Evolutionary conservation across 306 rosid species (phyloP).

Genomic region (Biancaea sappan): DNA sequence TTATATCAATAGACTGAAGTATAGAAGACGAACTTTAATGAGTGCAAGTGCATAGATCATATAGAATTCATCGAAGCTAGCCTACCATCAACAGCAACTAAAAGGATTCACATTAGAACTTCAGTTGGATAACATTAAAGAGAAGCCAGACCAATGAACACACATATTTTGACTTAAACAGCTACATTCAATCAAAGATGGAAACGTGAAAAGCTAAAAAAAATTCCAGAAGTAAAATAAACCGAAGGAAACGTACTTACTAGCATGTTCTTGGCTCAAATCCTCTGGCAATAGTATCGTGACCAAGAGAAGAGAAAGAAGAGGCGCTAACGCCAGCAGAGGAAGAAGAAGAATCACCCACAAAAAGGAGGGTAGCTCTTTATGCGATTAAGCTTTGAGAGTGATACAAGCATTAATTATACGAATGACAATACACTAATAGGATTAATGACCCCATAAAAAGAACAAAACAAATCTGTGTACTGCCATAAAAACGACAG

Average conservation of each 20-base stretch:
- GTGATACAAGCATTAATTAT: constrained; percentile 66
- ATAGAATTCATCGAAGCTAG: constrained; percentile 20
- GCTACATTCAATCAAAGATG: constrained; percentile 32
- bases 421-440: constrained; percentile 46
- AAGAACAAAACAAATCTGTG: neutral
- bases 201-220: constrained; percentile 29
- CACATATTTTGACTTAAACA: constrained; percentile 26
- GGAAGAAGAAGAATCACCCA: constrained; percentile 32
- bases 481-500: constrained; percentile 52
- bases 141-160: constrained; percentile 22
- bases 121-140: neutral
- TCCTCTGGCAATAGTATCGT: constrained; percentile 50
- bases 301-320: constrained; percentile 48
- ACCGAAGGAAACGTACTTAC: constrained; percentile 90
- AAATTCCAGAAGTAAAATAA: constrained; percentile 31
- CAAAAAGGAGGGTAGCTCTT: constrained; percentile 41
- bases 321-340: constrained; percentile 35
- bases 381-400: constrained; percentile 26
- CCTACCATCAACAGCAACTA: constrained; percentile 9
- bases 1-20: neutral
- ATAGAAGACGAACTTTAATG: constrained; percentile 22
- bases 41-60: constrained; percentile 31
- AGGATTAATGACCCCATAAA: constrained; percentile 29
- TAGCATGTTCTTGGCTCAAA: constrained; percentile 88
- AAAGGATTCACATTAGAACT: neutral